phyloP scores from a whole-genome alignment of 2,329 filamentous ascomycete species.

The Thelonectria olida region DNA sequence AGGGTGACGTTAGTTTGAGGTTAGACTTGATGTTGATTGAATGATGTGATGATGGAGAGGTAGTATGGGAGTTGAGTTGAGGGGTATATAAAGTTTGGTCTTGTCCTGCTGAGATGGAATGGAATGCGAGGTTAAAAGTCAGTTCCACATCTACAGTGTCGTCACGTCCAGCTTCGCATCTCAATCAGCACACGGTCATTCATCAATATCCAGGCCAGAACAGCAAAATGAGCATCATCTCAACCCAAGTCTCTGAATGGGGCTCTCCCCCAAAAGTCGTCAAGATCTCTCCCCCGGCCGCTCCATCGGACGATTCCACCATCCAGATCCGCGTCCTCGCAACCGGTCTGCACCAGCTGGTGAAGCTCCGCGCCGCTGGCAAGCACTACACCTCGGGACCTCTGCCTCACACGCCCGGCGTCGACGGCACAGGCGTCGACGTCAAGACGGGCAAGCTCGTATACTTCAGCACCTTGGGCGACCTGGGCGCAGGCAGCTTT shows the following conservation, averaged over 20 bases:
- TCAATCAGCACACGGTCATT: not conserved
- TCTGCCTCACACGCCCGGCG: conserved; percentile 61
- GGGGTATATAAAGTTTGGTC: conserved; percentile 2
- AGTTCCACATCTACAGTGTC: not conserved
- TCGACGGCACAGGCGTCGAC: conserved; percentile 61
- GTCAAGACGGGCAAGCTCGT: conserved; percentile 56
- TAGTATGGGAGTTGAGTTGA: not conserved
- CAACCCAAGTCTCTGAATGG: conserved; percentile 53
- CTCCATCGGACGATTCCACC: conserved; percentile 46
- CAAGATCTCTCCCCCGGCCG: conserved; percentile 47
- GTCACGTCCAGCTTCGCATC: no score
- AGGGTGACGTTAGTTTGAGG: not conserved
- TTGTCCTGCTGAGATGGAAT: not conserved
- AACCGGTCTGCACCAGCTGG: conserved; percentile 61
- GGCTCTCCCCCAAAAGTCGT: conserved; percentile 39
- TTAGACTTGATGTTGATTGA: conserved; percentile 5
- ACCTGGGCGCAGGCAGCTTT: conserved; percentile 51
- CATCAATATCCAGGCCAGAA: no score
- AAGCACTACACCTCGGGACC: conserved; percentile 61
- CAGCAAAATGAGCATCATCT: conserved; percentile 43
- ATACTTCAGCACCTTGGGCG: conserved; percentile 53
- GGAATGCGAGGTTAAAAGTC: not conserved
- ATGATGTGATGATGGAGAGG: not conserved
- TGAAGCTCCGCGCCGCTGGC: conserved; percentile 61
- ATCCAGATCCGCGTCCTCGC: conserved; percentile 63